Base-by-base conservation (phyloP, 73 alveolate genomes). In the Paramecium caudatum region DNA sequence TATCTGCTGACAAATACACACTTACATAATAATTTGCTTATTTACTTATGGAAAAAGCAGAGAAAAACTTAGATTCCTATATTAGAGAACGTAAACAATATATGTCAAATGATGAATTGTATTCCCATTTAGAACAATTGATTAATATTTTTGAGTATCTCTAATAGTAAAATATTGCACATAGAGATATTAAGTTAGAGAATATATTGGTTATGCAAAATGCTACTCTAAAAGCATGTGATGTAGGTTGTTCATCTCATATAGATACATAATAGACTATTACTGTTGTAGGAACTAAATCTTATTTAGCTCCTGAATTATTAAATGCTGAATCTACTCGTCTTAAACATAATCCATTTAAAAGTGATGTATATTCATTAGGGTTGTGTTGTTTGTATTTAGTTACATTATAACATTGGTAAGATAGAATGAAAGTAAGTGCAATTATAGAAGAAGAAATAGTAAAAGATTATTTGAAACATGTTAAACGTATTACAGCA, bases 151-250 rank as follows among this genome's bases (percentile, higher is more conserved):
- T 95, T 62, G 91, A 92, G 46, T 94, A 95, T 88, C 68, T 96
- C 2, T 97, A 96, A 62, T 90, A 90, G 32, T 69, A 90, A 50
- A 93, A 93, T 27, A 91, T 95, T 63, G 93, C 93, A 34, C 98
- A 96, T 69, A 25, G 99, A 70, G 99, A 96, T 86, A 61, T 96
- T 33, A 96, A 96, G 82, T 97, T 96, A 12, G 99, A 94, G 85
- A 96, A 96, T 68, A 80, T 93, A 17, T 49, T 93, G n/a, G 82
- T 93, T 9, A 74, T 65, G 33, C 62, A 82, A 27, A 46, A 33
- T 27, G 46, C 47, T 46, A 23, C 46, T 33, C 70, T 82, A 15
- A 82, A 82, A 65, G 82, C 70, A 15, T 61, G 82, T 7, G 91
- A 82, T 16, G 65, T 82, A 34, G 91, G 91, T 10, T 82, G 65